Evolutionary conservation across 2,329 filamentous ascomycete genomes (phyloP), one percentile per base, ranked within the genome.

Genomic region (Sporothrix brasiliensis): DNA sequence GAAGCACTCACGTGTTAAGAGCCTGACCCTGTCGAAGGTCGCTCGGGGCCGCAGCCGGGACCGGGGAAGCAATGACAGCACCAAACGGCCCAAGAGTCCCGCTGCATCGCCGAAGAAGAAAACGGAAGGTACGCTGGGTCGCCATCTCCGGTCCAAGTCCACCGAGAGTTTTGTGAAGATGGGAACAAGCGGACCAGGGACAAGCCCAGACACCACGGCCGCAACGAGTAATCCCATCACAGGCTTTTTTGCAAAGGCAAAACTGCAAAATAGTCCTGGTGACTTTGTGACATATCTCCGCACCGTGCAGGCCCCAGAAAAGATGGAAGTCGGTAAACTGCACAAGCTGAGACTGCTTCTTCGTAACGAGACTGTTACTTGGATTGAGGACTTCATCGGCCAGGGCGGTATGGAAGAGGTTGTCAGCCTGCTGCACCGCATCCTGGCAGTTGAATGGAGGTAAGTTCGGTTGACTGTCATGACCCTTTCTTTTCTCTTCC

Each of bases 381-480:
- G 95, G 95, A 96, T 96, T 3, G 93, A 98, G 77, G 87, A 89
- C 14, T 99, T 98, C 78, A 92, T 98, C 75, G 86, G 89, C 53
- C 89, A 94, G 73, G 93, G 92, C 19, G 95, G 95, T 24, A 97
- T 98, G 93, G 88, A 91, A 74, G 93, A 97, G 79, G 92, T 98
- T 73, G 91, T 97, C 49, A 88, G 87, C 52, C 82, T 98, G 69
- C 84, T 98, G 63, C 91, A 97, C 79, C 88, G 94, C n/a, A 97
- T 94, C 75, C 93, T 97, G 87, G 91, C 91, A 67, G 90, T 99
- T 47, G 95, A 98, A 79, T 99, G 95, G 94, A 92, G 94, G 91
- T 93, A 81, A 79, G 89, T 69, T 34, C 39, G 27, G 30, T 2
- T 65, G 58, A 13, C 58, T 27, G 14, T n/a, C 7, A 6, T 21